Evolutionary conservation across 2,329 filamentous ascomycete genomes (phyloP), one percentile per base, ranked within the genome.

Genomic region (Aspergillus tanneri): DNA sequence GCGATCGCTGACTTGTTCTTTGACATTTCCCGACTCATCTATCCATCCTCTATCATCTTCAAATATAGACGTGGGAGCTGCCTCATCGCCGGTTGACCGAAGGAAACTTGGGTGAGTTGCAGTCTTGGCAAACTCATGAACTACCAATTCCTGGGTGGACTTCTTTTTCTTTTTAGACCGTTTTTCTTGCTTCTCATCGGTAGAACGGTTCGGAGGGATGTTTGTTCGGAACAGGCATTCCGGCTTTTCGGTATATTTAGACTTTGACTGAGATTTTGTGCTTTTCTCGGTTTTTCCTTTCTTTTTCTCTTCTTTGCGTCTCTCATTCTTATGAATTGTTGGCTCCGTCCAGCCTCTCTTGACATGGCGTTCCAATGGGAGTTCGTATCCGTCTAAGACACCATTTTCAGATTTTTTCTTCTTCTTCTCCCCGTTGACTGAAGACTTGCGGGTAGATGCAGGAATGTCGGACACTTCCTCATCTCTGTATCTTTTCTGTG

Each of bases 91-190:
- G 10, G 65, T 76, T 5, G 77, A 74, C 65, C 88, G 89, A 49
- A 96, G 70, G 64, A 96, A 96, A 4, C 82, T 87, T 0, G 90
- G 88, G 55, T 90, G 86, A 60, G 90, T 92, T 28, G 82, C 84
- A 6, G 87, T 90, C 66, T 90, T 90, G 59, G 87, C 82, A 64
- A 96, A 97, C 65, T 99, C 93, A 68, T 97, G 91, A 3, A 97
- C 79, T 3, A 89, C 75, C 7, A 85, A 77, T 50, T 87, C 82
- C 18, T 75, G 77, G 37, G 78, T 77, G 59, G 82, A 80, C 51
- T 78, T 81, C 56, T 81, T 81, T 65, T 80, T 82, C 58, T 83
- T 84, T 57, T 80, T 83, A 57, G 77, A 77, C 53, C 76, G 87
- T 39, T 70, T 72, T 12, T 60, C 56, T 8, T 53, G 41, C 53